Conservation (phyloP, 371 early-diverging fungal species). For the Funneliformis caledonium region DNA sequence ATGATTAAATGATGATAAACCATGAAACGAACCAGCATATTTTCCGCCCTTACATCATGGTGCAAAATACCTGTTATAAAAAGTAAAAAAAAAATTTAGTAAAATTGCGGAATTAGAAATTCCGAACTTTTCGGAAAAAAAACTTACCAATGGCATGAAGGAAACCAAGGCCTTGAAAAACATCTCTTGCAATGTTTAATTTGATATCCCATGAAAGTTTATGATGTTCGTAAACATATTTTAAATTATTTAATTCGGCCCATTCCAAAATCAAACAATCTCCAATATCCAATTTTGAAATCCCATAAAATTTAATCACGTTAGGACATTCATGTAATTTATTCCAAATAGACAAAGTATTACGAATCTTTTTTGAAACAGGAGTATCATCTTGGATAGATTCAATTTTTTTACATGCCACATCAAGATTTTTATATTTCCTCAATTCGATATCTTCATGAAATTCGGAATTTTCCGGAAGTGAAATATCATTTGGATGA, state of each 20-base stretch:
- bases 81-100: too few relatives aligned
- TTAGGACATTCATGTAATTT: neutral
- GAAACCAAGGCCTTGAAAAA: slow-evolving; percentile 1
- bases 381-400: neutral
- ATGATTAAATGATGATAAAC: neutral
- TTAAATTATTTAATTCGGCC: slow-evolving; percentile 14
- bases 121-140: neutral
- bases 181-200: slow-evolving; percentile 15
- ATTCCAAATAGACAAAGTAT: neutral
- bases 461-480: neutral
- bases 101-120: too few relatives aligned
- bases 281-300: slow-evolving; percentile 25
- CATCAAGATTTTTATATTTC: neutral
- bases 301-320: slow-evolving; percentile 29
- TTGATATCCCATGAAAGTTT: slow-evolving; percentile 6
- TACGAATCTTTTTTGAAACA: neutral
- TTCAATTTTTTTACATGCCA: slow-evolving; percentile 3
- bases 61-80: neutral
- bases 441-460: neutral
- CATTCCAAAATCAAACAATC: slow-evolving; percentile 24
- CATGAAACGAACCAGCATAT: slow-evolving; percentile 11
- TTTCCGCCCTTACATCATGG: slow-evolving; percentile 12
- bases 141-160: neutral
- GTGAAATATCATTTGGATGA: neutral
- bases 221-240: neutral